Evolutionary conservation across 2,329 filamentous ascomycete genomes (phyloP).

Genomic region (Sarocladium brachiariae): DNA sequence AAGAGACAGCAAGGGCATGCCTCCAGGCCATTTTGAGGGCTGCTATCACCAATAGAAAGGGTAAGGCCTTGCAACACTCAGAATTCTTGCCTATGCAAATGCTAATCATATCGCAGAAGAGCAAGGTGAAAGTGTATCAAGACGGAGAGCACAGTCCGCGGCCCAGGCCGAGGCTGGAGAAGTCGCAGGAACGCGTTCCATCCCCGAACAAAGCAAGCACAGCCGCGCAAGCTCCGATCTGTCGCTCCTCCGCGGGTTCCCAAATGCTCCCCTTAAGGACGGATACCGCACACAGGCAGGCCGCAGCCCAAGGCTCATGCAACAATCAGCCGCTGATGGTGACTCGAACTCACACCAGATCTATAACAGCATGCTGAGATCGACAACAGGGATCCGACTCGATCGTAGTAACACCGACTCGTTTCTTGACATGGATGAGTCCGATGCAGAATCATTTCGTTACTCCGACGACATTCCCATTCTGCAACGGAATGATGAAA

Average conservation of each 20-base stretch:
- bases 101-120: slow-evolving; percentile 24
- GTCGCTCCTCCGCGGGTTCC: slow-evolving; percentile 49
- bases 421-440: slow-evolving; percentile 64
- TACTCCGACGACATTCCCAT: slow-evolving; percentile 63
- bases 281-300: slow-evolving; percentile 23
- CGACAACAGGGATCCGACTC: slow-evolving; percentile 43
- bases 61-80: slow-evolving; percentile 41
- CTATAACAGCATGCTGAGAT: slow-evolving; percentile 42
- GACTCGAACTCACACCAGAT: slow-evolving; percentile 25
- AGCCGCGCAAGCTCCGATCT: slow-evolving; percentile 67
- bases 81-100: neutral
- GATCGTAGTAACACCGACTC: slow-evolving; percentile 34
- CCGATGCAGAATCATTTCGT: slow-evolving; percentile 57
- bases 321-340: slow-evolving; percentile 13
- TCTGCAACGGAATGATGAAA: slow-evolving; percentile 60
- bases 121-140: slow-evolving; percentile 35
- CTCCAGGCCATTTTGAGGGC: slow-evolving; percentile 69
- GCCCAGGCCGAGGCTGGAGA: slow-evolving; percentile 54
- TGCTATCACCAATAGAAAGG: slow-evolving; percentile 59
- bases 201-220: slow-evolving; percentile 58
- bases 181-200: slow-evolving; percentile 38
- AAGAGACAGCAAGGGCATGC: slow-evolving; percentile 68
- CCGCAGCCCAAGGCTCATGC: slow-evolving; percentile 25
- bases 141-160: slow-evolving; percentile 54
- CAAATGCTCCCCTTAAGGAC: slow-evolving; percentile 38